Percentiles rank a stretch among this genome's conserved stretches.
Evolutionary conservation across 352 stramenopile species (phyloP).

Genomic region (Blastocystis sp.): DNA sequence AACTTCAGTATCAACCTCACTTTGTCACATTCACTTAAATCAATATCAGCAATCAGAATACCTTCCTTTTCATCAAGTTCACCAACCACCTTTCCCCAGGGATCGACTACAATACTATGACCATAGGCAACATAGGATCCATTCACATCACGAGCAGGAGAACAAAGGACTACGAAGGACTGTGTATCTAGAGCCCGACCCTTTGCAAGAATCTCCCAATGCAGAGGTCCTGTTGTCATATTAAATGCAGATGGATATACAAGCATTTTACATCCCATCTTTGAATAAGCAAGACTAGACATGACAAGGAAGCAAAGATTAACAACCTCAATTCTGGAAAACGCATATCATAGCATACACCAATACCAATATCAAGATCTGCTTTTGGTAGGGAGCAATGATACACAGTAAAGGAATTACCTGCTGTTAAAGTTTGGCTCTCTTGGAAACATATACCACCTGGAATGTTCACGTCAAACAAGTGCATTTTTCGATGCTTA

Average conservation of each 20-base stretch:
- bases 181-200: slow-evolving; percentile 87
- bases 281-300: slow-evolving; percentile 74
- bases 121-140: slow-evolving; percentile 61
- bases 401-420: slow-evolving; percentile 77
- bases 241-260: slow-evolving; percentile 89
- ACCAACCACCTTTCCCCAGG: slow-evolving; percentile 42
- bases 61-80: slow-evolving; percentile 62
- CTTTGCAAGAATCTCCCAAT: slow-evolving; percentile 97
- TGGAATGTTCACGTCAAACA: slow-evolving; percentile 99
- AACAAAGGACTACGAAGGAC: slow-evolving; percentile 91
- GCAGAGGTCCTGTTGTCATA: slow-evolving; percentile 88
- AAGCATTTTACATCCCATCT: slow-evolving; percentile 78
- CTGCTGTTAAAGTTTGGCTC: slow-evolving; percentile 92
- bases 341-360: slow-evolving; percentile 99
- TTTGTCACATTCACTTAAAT: slow-evolving; percentile 19
- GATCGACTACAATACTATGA: slow-evolving; percentile 54
- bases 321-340: slow-evolving; percentile 95
- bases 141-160: slow-evolving; percentile 87
- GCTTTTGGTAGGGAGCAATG: slow-evolving; percentile 74
- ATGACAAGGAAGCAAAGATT: neutral
- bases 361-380: slow-evolving; percentile 88
- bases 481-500: slow-evolving; percentile 75
- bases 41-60: slow-evolving; percentile 35
- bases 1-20: neutral
- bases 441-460: slow-evolving; percentile 98